Evolutionary conservation across 495 filamentous ascomycete species (phyloP).

Genomic region (Cairneyella variabilis): DNA sequence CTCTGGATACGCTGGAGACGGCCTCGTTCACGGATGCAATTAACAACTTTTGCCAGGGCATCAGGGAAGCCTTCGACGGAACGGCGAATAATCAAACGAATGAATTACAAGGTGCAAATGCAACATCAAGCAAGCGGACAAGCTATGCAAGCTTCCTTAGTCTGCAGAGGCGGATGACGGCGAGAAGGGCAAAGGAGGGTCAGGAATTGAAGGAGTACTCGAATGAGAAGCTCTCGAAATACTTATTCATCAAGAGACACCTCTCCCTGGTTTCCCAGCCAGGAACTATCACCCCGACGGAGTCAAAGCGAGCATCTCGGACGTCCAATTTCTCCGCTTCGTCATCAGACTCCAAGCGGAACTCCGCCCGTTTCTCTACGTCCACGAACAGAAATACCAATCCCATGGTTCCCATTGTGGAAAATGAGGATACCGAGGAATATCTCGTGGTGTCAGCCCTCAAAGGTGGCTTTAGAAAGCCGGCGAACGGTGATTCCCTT

Average conservation of each 20-base stretch:
- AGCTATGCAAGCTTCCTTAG: background rate
- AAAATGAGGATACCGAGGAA: background rate
- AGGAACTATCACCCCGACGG: background rate
- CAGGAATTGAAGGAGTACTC: background rate
- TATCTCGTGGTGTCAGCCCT: no score
- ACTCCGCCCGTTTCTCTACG: no score
- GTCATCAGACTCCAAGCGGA: no score
- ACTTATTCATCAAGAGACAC: background rate
- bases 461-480: no score
- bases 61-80: no score
- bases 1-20: no score
- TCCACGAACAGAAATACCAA: background rate
- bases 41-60: no score
- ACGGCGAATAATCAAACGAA: no score
- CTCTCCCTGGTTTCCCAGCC: background rate
- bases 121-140: background rate
- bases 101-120: no score
- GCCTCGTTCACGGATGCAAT: no score
- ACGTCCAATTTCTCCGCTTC: background rate
- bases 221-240: background rate
- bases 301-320: background rate
- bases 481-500: no score
- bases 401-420: background rate
- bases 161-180: background rate
- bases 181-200: background rate